phyloP scores from a whole-genome alignment of 306 rosid species.

The Cicer judaicum region DNA sequence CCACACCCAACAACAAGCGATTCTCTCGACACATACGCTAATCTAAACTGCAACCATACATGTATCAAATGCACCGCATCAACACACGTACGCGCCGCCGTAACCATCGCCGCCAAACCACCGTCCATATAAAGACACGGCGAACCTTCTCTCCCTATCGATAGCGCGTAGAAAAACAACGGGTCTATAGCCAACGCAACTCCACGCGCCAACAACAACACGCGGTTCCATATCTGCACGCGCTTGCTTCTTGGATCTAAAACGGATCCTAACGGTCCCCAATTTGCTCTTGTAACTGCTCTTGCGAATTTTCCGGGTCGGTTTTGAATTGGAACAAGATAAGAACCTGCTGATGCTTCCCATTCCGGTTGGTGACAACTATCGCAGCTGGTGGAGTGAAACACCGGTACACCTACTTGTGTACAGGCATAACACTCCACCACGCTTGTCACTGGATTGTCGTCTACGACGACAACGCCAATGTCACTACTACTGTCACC shows the following conservation, averaged over 20 bases:
- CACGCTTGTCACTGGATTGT: constrained; percentile 34
- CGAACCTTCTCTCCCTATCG: constrained; percentile 79
- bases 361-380: constrained; percentile 71
- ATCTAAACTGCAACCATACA: constrained; percentile 83
- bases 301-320: constrained; percentile 40
- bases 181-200: constrained; percentile 91
- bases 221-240: constrained; percentile 86
- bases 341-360: constrained; percentile 95
- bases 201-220: constrained; percentile 82
- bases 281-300: not conserved
- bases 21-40: constrained; percentile 88
- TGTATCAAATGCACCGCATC: constrained; percentile 81
- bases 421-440: constrained; percentile 96
- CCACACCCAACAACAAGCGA: constrained; percentile 95
- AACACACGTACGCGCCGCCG: constrained; percentile 68
- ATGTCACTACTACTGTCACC: constrained; percentile 27
- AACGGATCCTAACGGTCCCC: constrained; percentile 61
- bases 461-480: not conserved
- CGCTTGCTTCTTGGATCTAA: constrained; percentile 86
- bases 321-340: constrained; percentile 70
- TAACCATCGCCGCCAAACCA: constrained; percentile 70
- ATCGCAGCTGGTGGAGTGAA: constrained; percentile 95
- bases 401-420: constrained; percentile 78
- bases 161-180: constrained; percentile 84
- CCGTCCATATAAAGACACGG: constrained; percentile 99